Evolutionary conservation across 352 stramenopile genomes (phyloP), one percentile per base, ranked within the genome.

Genomic region (Globisporangium megalacanthum): DNA sequence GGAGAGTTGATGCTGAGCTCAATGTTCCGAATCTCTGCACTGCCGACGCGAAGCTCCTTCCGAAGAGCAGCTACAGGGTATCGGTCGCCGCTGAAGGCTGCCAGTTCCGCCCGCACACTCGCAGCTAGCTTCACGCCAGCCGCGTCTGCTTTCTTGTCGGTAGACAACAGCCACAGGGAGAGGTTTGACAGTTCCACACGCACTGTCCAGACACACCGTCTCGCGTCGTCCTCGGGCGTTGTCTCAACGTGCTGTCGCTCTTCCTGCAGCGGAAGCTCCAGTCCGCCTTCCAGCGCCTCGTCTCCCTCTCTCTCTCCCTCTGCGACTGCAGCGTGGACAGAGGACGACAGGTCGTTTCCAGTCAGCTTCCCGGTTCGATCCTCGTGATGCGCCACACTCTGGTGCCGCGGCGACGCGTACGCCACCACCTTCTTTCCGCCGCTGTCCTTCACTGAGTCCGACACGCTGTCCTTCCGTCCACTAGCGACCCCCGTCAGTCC

Each of bases 81-180:
- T 8, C 33, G 13, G 35, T 65, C 46, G 19, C 36, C 37, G 33
- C 11, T 45, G 15, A 49, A 68, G 0, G 35, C 20, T 22, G 52
- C 58, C 4, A 60, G 25, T 35, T 64, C 61, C 6, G 48, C 54
- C 33, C 44, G 33, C n/a, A 67, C 39, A 31, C 56, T 62, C 25
- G 56, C 68, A 6, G 74, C 86, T 9, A 92, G 39, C 54, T 83
- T 70, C 31, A 86, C 69, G 41, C 77, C 82, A 39, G 73, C 61
- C 14, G 71, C 71, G 10, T 92, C 79, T 4, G 65, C 54, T 53
- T 78, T 83, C 11, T 69, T 69, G 52, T 92, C 82, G 0, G 68
- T 88, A 29, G 82, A 84, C 11, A 92, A 51, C 13, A 92, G 44
- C 82, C 82, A 92, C 45, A 89, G 20, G 50, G 89, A 65, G 49